Percentiles rank a stretch among this genome's conserved stretches.
Conservation (phyloP, 371 early-diverging fungal species). For the Mycotypha africana region DNA sequence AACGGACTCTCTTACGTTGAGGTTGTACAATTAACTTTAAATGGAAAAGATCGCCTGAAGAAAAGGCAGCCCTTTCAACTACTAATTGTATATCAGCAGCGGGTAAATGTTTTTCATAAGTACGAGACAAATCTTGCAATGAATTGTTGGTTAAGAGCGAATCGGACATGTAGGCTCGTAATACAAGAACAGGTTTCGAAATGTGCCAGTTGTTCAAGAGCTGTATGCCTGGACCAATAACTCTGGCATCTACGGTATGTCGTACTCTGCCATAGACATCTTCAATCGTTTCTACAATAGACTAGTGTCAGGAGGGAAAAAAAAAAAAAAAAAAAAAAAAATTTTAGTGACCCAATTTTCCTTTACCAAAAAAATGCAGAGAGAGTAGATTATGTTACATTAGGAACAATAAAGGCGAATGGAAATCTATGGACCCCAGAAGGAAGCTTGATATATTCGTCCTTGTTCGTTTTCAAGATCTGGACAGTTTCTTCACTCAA, state of each 20-base stretch:
- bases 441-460: slow-evolving; percentile 14
- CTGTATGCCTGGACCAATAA: slow-evolving; percentile 15
- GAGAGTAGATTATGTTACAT: too few relatives aligned
- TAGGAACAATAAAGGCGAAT: slow-evolving; percentile 31
- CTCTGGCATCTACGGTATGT: slow-evolving; percentile 24
- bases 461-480: slow-evolving; percentile 16
- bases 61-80: slow-evolving; percentile 28
- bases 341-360: not conserved
- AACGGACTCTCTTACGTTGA: slow-evolving; percentile 22
- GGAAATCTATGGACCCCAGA: slow-evolving; percentile 29
- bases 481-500: slow-evolving; percentile 20
- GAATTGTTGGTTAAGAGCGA: slow-evolving; percentile 25
- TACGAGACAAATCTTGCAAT: slow-evolving; percentile 28
- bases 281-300: slow-evolving; percentile 30
- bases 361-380: too few relatives aligned
- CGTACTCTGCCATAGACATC: slow-evolving; percentile 26
- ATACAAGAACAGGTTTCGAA: slow-evolving; percentile 22
- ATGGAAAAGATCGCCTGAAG: slow-evolving; percentile 29
- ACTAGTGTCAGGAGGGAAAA: slow-evolving; percentile 4
- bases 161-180: slow-evolving; percentile 33
- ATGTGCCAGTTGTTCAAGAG: slow-evolving; percentile 23
- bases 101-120: slow-evolving; percentile 28
- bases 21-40: slow-evolving; percentile 21
- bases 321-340: slow-evolving; percentile 1
- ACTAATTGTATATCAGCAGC: slow-evolving; percentile 22